Conservation (phyloP, 192 early-diverging fungal genomes). For the Gigaspora rosea region DNA sequence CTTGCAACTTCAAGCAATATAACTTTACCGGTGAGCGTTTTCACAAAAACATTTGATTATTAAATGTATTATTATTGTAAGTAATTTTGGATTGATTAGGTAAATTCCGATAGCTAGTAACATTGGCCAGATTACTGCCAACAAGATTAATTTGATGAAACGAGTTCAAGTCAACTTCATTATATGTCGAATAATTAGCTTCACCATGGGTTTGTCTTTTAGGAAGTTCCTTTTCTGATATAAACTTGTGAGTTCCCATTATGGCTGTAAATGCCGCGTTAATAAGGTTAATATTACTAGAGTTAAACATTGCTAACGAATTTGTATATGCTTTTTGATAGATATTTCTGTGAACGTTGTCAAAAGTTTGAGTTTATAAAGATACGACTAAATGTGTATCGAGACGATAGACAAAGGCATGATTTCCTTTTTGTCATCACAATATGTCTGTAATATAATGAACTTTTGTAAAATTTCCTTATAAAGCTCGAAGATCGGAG, state of each 20-base stretch:
- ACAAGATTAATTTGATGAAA: not conserved
- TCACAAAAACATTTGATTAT: not conserved
- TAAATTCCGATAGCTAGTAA: not conserved
- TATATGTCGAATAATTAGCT: not conserved
- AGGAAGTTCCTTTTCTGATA: not conserved
- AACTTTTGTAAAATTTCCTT: too few species aligned
- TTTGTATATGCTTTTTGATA: too few species aligned
- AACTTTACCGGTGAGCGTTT: constrained; percentile 89
- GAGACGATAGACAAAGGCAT: too few species aligned
- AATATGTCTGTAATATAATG: too few species aligned
- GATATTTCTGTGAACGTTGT: too few species aligned
- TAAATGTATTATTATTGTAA: too few species aligned
- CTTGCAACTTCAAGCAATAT: constrained; percentile 79
- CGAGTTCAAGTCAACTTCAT: not conserved
- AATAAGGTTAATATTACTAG: not conserved
- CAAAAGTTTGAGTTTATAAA: too few species aligned
- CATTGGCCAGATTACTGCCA: not conserved
- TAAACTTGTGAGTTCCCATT: not conserved
- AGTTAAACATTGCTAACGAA: too few species aligned
- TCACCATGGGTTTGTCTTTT: not conserved
- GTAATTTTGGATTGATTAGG: too few species aligned
- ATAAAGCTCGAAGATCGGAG: too few species aligned
- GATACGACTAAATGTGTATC: too few species aligned
- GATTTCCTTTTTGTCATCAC: too few species aligned
- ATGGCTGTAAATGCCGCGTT: not conserved